Evolutionary conservation across 2,329 filamentous ascomycete genomes (phyloP).

Genomic region (Penicillium concentricum): DNA sequence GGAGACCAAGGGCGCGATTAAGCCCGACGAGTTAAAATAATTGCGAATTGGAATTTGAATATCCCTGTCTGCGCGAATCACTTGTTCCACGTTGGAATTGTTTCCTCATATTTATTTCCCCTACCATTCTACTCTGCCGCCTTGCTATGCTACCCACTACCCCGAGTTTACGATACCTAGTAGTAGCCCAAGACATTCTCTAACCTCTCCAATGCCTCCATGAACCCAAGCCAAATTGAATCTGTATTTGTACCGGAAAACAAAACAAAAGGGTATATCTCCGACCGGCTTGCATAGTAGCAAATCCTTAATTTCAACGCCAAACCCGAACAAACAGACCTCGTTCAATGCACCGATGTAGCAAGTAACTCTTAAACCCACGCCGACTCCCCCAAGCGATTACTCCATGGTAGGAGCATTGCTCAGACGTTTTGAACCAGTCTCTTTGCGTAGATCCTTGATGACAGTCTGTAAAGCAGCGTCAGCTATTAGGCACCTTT

Average conservation of each 20-base stretch:
- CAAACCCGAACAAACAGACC: conserved; percentile 1
- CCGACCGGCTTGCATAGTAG: conserved; percentile 1
- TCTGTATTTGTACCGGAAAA: conserved; percentile 8
- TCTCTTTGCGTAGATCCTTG: conserved; percentile 46
- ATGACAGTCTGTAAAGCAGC: conserved; percentile 42
- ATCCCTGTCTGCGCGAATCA: neutral
- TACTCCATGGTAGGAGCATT: conserved; percentile 21
- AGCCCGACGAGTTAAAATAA: conserved; percentile 30
- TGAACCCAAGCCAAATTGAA: conserved; percentile 7
- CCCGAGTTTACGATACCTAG: conserved; percentile 10
- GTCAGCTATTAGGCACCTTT: conserved; percentile 4
- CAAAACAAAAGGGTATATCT: conserved; percentile 19
- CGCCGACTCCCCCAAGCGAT: neutral
- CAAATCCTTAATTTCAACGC: conserved; percentile 8
- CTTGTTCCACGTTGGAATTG: neutral
- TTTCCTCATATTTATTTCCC: neutral
- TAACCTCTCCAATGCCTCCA: neutral
- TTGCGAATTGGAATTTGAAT: conserved; percentile 8
- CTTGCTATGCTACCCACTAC: neutral
- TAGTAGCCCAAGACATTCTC: conserved; percentile 2
- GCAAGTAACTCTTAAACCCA: neutral
- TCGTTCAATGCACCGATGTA: neutral
- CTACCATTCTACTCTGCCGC: neutral
- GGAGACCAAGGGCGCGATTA: conserved; percentile 18
- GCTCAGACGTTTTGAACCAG: conserved; percentile 28